A percentile compares a stretch with the other conserved stretches of the same genome.
phyloP scores from a whole-genome alignment of 2,329 filamentous ascomycete genomes.

The Pseudopyricularia javanii region DNA sequence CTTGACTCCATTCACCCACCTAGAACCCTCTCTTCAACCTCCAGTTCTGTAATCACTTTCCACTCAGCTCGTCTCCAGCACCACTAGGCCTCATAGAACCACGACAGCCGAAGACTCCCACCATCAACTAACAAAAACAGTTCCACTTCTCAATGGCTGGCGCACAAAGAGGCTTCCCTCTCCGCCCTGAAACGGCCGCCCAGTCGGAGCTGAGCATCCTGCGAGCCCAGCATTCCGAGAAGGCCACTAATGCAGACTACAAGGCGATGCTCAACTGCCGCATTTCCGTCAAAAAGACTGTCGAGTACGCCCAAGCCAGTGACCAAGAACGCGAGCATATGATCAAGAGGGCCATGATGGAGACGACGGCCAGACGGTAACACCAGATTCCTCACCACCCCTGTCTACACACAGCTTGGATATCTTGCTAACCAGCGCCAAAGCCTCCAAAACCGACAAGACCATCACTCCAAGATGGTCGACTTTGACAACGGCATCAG shows the following conservation, averaged over 20 bases:
- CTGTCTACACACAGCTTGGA: neutral
- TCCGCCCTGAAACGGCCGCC: neutral
- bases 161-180: neutral
- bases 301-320: slow-evolving; percentile 1
- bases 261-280: slow-evolving; percentile 7
- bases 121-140: neutral
- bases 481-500: slow-evolving; percentile 4
- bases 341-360: slow-evolving; percentile 4
- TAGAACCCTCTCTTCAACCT: neutral
- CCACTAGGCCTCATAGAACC: neutral
- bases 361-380: slow-evolving; percentile 1
- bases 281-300: slow-evolving; percentile 2
- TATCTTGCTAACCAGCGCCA: neutral
- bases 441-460: slow-evolving; percentile 3
- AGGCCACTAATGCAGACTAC: slow-evolving; percentile 7
- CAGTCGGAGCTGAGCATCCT: neutral
- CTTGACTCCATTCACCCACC: too few relatives aligned
- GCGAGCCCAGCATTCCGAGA: neutral
- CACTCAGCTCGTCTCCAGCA: neutral
- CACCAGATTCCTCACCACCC: neutral
- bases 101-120: neutral
- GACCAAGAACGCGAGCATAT: slow-evolving; percentile 3
- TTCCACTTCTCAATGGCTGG: neutral
- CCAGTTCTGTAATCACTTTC: neutral
- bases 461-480: slow-evolving; percentile 7